Conservation (phyloP, 352 stramenopile genomes). For the Globisporangium okanoganense region DNA sequence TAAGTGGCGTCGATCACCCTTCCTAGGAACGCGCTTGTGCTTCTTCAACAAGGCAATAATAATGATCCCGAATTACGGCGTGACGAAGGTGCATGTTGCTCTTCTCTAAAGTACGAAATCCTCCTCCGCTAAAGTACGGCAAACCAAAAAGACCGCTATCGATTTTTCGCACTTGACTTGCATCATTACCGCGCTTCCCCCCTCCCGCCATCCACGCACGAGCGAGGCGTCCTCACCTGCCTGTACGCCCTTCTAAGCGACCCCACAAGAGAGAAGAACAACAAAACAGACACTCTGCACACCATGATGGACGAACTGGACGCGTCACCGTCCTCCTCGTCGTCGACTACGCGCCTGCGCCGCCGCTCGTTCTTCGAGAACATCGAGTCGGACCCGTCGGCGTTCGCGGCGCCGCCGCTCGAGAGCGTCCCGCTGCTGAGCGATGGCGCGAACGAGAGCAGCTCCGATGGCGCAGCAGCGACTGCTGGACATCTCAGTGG, state of each 20-base stretch:
- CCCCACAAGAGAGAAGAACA: no score
- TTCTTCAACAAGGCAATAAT: background rate
- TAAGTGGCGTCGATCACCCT: background rate
- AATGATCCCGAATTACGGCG: background rate
- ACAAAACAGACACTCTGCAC: no score
- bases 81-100: background rate
- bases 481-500: background rate
- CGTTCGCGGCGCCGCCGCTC: slow-evolving; percentile 15
- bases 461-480: slow-evolving; percentile 1
- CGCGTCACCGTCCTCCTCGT: slow-evolving; percentile 19
- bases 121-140: background rate
- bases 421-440: slow-evolving; percentile 9
- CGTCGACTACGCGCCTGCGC: slow-evolving; percentile 44
- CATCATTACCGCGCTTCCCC: background rate
- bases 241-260: no score
- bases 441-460: slow-evolving; percentile 16
- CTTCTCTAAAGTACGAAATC: background rate
- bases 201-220: background rate
- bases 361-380: slow-evolving; percentile 69
- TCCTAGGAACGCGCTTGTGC: background rate
- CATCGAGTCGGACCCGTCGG: slow-evolving; percentile 38
- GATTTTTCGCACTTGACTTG: no score
- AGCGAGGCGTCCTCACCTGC: no score
- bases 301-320: slow-evolving; percentile 55
- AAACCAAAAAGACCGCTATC: background rate